phyloP scores from a whole-genome alignment of 495 filamentous ascomycete genomes.

The Sphaerosporella brunnea region DNA sequence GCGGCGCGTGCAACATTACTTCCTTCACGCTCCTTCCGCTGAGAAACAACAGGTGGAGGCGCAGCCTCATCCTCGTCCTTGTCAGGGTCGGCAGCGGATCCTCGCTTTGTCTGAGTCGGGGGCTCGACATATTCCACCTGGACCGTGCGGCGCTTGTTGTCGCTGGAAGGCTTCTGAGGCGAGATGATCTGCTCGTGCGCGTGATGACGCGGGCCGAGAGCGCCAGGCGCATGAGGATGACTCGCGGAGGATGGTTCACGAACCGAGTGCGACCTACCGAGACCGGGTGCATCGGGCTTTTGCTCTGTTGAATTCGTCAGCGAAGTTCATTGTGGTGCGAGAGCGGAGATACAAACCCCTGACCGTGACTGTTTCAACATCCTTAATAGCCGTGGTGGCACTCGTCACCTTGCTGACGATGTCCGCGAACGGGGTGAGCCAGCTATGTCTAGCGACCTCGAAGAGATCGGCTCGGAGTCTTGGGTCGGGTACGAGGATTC shows the following conservation, averaged over 20 bases:
- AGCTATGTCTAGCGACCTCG: constrained; percentile 94
- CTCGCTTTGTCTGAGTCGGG: constrained; percentile 56
- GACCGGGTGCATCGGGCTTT: constrained; percentile 41
- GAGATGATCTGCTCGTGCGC: constrained; percentile 53
- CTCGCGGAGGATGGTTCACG: constrained; percentile 55
- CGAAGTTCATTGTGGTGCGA: neutral
- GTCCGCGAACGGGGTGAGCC: constrained; percentile 89
- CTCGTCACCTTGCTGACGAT: constrained; percentile 93
- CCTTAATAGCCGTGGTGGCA: constrained; percentile 68
- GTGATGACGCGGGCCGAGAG: constrained; percentile 56
- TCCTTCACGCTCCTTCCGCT: constrained; percentile 16
- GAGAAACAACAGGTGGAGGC: constrained; percentile 21
- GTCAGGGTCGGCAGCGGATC: constrained; percentile 31
- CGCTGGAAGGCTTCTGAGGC: constrained; percentile 45
- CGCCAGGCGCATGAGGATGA: constrained; percentile 42
- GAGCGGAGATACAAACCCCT: constrained; percentile 12
- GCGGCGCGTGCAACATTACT: constrained; percentile 17
- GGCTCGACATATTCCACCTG: constrained; percentile 97
- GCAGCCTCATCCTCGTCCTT: constrained; percentile 16
- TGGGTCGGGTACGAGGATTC: constrained; percentile 92
- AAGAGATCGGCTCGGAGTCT: constrained; percentile 90
- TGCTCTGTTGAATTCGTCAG: constrained; percentile 29
- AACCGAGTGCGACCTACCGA: constrained; percentile 77
- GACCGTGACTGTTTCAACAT: constrained; percentile 69
- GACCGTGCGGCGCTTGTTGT: constrained; percentile 83